phyloP scores from a whole-genome alignment of 2,329 filamentous ascomycete genomes.

The Ophiostoma sp. region DNA sequence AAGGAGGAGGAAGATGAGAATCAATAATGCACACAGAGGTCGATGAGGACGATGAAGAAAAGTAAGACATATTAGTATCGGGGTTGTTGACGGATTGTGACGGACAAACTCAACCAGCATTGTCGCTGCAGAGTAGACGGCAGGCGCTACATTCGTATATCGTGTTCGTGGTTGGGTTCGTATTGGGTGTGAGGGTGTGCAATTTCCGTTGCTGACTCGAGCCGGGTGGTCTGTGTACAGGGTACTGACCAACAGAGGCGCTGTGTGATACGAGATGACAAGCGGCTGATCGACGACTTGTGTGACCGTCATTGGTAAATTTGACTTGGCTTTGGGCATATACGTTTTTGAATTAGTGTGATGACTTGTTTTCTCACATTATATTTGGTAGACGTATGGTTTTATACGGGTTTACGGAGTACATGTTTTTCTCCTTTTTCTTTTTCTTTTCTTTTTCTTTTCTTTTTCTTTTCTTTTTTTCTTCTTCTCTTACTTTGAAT shows the following conservation, averaged over 20 bases:
- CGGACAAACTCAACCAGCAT: too few species aligned
- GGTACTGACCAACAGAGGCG: background rate
- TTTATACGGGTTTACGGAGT: too few species aligned
- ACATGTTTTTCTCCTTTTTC: too few species aligned
- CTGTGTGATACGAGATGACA: background rate
- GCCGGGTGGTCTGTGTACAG: background rate
- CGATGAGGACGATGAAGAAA: background rate
- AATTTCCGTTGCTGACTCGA: constrained; percentile 18
- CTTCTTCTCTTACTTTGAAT: too few species aligned
- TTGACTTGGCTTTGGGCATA: background rate
- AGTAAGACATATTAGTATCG: background rate
- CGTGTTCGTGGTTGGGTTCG: background rate
- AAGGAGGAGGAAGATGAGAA: background rate
- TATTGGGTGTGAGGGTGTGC: constrained; percentile 15
- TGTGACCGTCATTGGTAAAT: background rate
- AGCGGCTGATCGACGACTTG: background rate
- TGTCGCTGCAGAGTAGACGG: too few species aligned
- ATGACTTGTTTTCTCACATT: too few species aligned
- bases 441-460: too few species aligned
- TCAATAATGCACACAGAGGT: background rate
- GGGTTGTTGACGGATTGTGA: background rate
- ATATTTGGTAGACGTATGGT: too few species aligned
- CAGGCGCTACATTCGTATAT: background rate
- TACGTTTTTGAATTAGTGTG: too few species aligned
- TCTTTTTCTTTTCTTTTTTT: too few species aligned